A percentile compares a stretch with the other conserved stretches of the same genome.
phyloP scores from a whole-genome alignment of 441 rosid genomes.

The Kokia cookei region DNA sequence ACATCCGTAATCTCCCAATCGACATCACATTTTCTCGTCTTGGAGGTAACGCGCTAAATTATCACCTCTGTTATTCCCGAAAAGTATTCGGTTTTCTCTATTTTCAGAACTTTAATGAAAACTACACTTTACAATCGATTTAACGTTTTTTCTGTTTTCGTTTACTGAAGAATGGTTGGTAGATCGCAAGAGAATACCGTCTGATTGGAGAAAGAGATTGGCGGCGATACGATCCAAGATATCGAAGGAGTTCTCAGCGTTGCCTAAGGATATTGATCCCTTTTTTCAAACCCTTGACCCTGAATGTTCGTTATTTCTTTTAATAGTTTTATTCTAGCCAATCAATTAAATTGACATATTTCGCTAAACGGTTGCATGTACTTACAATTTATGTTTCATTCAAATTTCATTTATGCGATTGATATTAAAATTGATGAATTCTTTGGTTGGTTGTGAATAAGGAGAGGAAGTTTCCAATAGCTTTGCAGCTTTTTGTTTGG shows the following conservation, averaged over 20 bases:
- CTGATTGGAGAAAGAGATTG: constrained; percentile 84
- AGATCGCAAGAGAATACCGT: constrained; percentile 89
- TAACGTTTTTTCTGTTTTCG: neutral
- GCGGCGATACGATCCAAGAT: constrained; percentile 65
- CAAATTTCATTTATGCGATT: neutral
- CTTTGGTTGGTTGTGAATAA: neutral
- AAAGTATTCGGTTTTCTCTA: neutral
- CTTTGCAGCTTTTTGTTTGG: neutral
- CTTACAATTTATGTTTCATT: neutral
- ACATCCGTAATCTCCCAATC: constrained; percentile 84
- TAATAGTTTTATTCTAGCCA: neutral
- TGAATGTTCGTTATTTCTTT: constrained; percentile 41
- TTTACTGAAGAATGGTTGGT: constrained; percentile 78
- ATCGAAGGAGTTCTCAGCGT: constrained; percentile 60
- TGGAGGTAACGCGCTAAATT: constrained; percentile 49
- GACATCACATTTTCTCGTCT: constrained; percentile 93
- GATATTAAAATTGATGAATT: neutral
- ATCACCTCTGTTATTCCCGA: neutral
- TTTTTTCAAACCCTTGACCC: constrained; percentile 71
- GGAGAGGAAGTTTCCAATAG: neutral
- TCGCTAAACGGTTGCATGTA: neutral
- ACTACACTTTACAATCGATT: neutral
- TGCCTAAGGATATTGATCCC: constrained; percentile 81
- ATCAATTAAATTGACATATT: neutral
- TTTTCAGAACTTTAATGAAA: neutral